A percentile compares a stretch with the other conserved stretches of the same genome.
Evolutionary conservation across 1,139 yeast species (phyloP).

Genomic region (Starmera stellimalicola): DNA sequence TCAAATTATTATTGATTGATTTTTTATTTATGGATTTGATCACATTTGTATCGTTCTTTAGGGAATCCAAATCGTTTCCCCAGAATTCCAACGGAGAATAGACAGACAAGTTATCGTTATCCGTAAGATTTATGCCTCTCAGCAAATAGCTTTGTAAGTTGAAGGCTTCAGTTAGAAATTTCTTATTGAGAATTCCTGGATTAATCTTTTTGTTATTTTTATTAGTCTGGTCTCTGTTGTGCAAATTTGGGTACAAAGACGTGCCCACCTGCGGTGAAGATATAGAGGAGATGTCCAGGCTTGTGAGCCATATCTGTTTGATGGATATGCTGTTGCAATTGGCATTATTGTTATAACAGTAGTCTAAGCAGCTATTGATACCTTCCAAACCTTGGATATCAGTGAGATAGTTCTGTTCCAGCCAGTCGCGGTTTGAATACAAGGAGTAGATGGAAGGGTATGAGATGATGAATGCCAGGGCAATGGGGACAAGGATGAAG

Average conservation of each 20-base stretch:
- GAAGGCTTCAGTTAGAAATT: constrained; percentile 22
- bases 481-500: constrained; percentile 41
- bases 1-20: constrained; percentile 5
- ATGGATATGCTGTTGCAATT: constrained; percentile 6
- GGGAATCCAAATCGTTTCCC: constrained; percentile 20
- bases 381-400: constrained; percentile 9
- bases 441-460: constrained; percentile 37
- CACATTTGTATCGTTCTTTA: constrained; percentile 22
- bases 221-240: no score
- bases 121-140: constrained; percentile 9
- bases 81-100: constrained; percentile 31
- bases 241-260: no score
- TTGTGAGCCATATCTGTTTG: constrained; percentile 18
- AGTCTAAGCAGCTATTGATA: no score
- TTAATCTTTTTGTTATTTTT: constrained; percentile 3
- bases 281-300: constrained; percentile 6
- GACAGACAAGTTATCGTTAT: constrained; percentile 13
- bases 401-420: constrained; percentile 8
- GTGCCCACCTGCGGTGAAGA: constrained; percentile 11
- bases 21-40: constrained; percentile 27
- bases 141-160: constrained; percentile 23
- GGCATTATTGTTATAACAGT: background rate
- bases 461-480: constrained; percentile 40
- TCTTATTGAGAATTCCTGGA: constrained; percentile 23
- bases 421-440: constrained; percentile 14